Evolutionary conservation across 1,284 basidiomycete genomes (phyloP).

Genomic region (Amylostereum areolatum): DNA sequence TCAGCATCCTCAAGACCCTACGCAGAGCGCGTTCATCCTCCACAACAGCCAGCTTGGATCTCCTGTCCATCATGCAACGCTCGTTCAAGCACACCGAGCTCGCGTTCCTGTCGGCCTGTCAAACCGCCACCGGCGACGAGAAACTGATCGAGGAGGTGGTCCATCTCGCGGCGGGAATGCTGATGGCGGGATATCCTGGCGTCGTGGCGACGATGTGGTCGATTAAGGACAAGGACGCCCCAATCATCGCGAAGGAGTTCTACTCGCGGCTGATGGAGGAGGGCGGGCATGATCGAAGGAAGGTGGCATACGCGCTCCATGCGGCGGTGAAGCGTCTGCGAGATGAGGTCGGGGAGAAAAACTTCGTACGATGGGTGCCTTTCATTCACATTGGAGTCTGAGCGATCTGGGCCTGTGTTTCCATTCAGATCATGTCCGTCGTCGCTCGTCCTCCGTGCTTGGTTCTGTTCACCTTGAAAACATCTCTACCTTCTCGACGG

Average conservation of each 20-base stretch:
- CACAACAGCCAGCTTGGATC: background rate
- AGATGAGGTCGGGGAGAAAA: background rate
- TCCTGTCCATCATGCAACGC: background rate
- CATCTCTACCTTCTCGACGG: too few species aligned
- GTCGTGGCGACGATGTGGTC: conserved; percentile 21
- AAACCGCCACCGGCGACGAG: conserved; percentile 17
- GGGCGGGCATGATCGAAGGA: background rate
- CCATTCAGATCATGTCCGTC: too few species aligned
- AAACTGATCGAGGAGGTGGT: conserved; percentile 15
- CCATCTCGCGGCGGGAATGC: conserved; percentile 21
- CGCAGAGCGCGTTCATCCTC: conserved; percentile 1
- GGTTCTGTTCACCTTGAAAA: too few species aligned
- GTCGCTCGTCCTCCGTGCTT: too few species aligned
- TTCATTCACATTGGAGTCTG: conserved; percentile 20
- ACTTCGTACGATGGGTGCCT: background rate
- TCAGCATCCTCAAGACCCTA: background rate
- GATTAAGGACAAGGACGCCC: conserved; percentile 10
- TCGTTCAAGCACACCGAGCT: too few species aligned
- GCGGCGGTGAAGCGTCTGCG: background rate
- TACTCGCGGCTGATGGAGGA: conserved; percentile 2
- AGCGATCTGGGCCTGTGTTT: too few species aligned
- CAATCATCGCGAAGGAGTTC: conserved; percentile 9
- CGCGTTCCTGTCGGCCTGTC: conserved; percentile 21
- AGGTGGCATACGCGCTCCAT: conserved; percentile 1
- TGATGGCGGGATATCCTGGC: conserved; percentile 15